Percentiles rank a stretch among this genome's conserved stretches.
phyloP scores from a whole-genome alignment of 768 basidiomycete genomes.

The Leccinum barrowsii region DNA sequence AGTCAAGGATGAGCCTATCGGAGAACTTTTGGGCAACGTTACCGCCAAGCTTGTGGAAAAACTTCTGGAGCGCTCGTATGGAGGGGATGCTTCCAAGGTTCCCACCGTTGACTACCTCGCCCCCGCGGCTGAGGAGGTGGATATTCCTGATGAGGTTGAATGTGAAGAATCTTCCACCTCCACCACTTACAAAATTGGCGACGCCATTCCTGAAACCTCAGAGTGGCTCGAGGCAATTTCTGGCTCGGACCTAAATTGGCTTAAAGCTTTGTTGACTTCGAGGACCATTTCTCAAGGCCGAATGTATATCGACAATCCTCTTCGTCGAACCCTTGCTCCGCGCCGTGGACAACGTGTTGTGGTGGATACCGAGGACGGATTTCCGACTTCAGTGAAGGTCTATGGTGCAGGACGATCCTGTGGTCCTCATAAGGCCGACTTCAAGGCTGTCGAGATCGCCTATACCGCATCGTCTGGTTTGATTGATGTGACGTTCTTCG shows the following conservation, averaged over 20 bases:
- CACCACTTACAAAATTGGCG: conserved; percentile 49
- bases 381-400: conserved; percentile 56
- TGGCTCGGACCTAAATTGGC: conserved; percentile 81
- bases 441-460: conserved; percentile 79
- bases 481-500: conserved; percentile 74
- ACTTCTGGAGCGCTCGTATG: conserved; percentile 75
- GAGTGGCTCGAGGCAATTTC: conserved; percentile 85
- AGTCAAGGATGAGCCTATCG: conserved; percentile 91
- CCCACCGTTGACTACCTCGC: conserved; percentile 86
- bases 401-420: conserved; percentile 80
- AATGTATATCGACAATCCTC: conserved; percentile 84
- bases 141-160: conserved; percentile 40
- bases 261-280: conserved; percentile 78
- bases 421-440: conserved; percentile 64
- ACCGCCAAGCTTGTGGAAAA: conserved; percentile 72
- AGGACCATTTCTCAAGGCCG: conserved; percentile 83
- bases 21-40: conserved; percentile 87
- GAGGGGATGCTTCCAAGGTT: conserved; percentile 67
- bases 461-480: conserved; percentile 49
- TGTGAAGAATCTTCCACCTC: conserved; percentile 40
- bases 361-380: conserved; percentile 44
- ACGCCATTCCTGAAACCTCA: conserved; percentile 52
- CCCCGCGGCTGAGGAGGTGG: conserved; percentile 39
- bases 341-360: conserved; percentile 76
- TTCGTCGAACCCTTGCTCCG: conserved; percentile 82